A percentile compares a stretch with the other conserved stretches of the same genome.
These are phyloP conservation scores for Phialocephala sp. DNA, from an alignment of 2,329 filamentous ascomycete species.

Conservation along the genomic window DNA sequence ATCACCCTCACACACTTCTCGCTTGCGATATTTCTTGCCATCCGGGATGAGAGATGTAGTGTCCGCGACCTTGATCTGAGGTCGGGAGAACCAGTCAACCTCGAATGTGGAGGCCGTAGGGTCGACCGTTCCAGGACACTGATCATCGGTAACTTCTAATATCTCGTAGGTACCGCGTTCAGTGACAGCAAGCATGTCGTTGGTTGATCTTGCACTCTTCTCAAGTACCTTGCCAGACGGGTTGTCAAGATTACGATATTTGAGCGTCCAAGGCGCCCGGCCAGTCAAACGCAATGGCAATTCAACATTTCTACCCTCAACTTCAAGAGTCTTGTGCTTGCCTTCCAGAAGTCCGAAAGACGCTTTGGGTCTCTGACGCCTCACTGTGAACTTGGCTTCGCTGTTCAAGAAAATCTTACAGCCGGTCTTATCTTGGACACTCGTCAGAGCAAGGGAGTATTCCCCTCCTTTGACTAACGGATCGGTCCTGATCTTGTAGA, in stretches of 20 bases:
- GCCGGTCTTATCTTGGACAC: constrained; percentile 82
- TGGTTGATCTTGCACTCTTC: constrained; percentile 55
- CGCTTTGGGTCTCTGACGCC: constrained; percentile 85
- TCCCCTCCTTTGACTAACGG: constrained; percentile 82
- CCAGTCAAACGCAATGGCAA: constrained; percentile 87
- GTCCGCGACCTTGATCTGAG: constrained; percentile 70
- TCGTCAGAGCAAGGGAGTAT: constrained; percentile 85
- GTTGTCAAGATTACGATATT: constrained; percentile 72
- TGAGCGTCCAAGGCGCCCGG: constrained; percentile 81
- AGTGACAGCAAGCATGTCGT: constrained; percentile 71
- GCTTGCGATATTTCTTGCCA: constrained; percentile 68
- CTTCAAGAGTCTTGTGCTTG: constrained; percentile 72
- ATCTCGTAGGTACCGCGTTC: constrained; percentile 81
- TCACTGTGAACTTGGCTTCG: constrained; percentile 83
- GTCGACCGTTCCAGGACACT: constrained; percentile 84
- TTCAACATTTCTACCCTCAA: constrained; percentile 76
- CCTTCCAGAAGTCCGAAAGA: constrained; percentile 87
- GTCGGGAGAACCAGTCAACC: constrained; percentile 85
- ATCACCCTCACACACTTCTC: constrained; percentile 91
- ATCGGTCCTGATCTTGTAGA: constrained; percentile 76
- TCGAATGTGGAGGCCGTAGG: constrained; percentile 74
- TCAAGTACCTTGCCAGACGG: constrained; percentile 53
- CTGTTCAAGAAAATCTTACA: constrained; percentile 88
- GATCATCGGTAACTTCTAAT: constrained; percentile 74
- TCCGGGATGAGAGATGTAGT: constrained; percentile 64